These are phyloP conservation scores for Desmodesmus armatus DNA, from an alignment of 139 green algal species.

Conservation along the genomic window DNA sequence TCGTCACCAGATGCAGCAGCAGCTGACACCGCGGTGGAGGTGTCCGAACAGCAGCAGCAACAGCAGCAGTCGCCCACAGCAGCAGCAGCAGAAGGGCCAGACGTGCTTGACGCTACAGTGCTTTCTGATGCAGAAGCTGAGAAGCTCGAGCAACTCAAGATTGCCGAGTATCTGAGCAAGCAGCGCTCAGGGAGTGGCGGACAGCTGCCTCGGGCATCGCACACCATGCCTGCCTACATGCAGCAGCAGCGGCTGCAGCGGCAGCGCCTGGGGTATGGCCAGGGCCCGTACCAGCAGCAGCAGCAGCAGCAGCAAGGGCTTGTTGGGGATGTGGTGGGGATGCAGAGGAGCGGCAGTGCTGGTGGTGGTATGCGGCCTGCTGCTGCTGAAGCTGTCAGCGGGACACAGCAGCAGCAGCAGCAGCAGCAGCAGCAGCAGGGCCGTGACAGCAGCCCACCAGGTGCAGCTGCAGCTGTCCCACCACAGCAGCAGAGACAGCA, in stretches of 20 bases:
- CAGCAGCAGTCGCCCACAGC: background rate
- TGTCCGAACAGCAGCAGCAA: background rate
- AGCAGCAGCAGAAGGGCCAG: constrained; percentile 5
- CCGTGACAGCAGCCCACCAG: background rate
- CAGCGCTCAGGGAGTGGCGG: background rate
- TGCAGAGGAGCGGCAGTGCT: background rate
- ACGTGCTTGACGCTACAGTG: background rate
- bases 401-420: constrained; percentile 31
- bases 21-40: background rate
- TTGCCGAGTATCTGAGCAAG: constrained; percentile 34
- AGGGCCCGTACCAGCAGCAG: background rate
- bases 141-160: constrained; percentile 23
- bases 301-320: constrained; percentile 4
- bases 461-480: background rate
- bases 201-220: background rate
- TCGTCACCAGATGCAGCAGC: background rate
- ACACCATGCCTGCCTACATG: background rate
- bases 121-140: constrained; percentile 9
- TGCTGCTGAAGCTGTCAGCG: constrained; percentile 10
- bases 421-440: background rate
- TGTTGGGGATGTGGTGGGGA: background rate
- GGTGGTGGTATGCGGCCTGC: too few species aligned
- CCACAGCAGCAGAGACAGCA: background rate
- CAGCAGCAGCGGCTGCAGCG: constrained; percentile 31
- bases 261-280: background rate